These are phyloP conservation scores for Lactarius psammicola DNA, from an alignment of 768 basidiomycete genomes.

Conservation along the genomic window DNA sequence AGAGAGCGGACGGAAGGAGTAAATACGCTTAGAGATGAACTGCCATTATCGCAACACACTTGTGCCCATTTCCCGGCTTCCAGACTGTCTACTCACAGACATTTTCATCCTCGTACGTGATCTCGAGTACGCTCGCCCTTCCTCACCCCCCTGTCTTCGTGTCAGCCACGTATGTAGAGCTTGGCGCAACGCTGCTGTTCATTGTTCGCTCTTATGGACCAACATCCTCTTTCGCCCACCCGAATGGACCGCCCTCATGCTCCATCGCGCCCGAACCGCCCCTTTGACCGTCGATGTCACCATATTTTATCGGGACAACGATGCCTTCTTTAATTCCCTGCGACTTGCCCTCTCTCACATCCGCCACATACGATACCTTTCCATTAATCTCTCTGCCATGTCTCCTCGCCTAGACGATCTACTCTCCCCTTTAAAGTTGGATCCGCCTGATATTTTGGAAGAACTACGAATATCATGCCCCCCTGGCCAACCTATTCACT, in stretches of 20 bases:
- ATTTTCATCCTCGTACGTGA: conserved; percentile 23
- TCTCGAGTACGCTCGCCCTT: too few species aligned
- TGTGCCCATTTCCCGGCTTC: conserved; percentile 21
- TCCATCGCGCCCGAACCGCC: conserved; percentile 20
- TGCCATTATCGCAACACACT: conserved; percentile 2
- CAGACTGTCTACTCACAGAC: conserved; percentile 21
- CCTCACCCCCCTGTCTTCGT: conserved; percentile 7
- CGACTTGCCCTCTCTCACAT: conserved; percentile 23
- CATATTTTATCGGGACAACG: background rate
- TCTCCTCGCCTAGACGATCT: conserved; percentile 3
- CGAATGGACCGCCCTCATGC: conserved; percentile 23
- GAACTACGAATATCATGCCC: background rate
- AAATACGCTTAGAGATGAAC: background rate
- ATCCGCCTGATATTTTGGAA: conserved; percentile 16
- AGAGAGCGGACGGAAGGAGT: background rate
- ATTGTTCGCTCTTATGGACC: conserved; percentile 26
- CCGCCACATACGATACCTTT: conserved; percentile 20
- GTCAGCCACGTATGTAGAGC: conserved; percentile 26
- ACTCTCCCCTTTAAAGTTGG: background rate
- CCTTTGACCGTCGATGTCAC: conserved; percentile 15
- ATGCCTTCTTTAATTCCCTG: conserved; percentile 7
- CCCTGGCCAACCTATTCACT: background rate
- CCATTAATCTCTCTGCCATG: background rate
- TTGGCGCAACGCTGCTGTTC: conserved; percentile 26
- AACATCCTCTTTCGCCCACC: conserved; percentile 22